These are phyloP conservation scores for Hypomontagnella submonticulosa DNA, from an alignment of 495 filamentous ascomycete genomes.

Conservation along the genomic window DNA sequence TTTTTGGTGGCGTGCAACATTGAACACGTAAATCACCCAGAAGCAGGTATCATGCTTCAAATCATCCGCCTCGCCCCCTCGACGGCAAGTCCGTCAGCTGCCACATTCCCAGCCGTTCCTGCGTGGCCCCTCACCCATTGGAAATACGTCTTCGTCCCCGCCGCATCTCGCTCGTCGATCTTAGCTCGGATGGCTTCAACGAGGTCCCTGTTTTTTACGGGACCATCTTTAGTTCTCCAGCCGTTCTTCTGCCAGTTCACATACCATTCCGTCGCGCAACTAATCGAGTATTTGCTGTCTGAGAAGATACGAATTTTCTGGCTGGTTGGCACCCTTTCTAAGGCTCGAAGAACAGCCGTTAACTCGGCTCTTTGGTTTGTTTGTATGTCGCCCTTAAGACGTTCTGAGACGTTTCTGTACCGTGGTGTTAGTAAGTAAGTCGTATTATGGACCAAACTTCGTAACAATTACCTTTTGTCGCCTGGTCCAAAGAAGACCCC, in stretches of 20 bases:
- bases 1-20: neutral
- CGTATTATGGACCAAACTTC: neutral
- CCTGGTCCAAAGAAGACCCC: constrained; percentile 87
- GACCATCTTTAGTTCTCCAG: constrained; percentile 78
- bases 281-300: constrained; percentile 88
- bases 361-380: constrained; percentile 97
- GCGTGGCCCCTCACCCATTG: constrained; percentile 90
- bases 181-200: constrained; percentile 75
- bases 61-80: constrained; percentile 52
- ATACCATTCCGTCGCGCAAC: constrained; percentile 90
- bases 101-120: constrained; percentile 74
- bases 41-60: constrained; percentile 13
- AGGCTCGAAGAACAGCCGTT: constrained; percentile 83
- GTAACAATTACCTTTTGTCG: constrained; percentile 70
- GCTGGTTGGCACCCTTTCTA: constrained; percentile 73
- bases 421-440: constrained; percentile 28
- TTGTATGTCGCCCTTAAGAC: constrained; percentile 76
- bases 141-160: constrained; percentile 73
- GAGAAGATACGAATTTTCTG: constrained; percentile 70
- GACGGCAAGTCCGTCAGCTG: constrained; percentile 84
- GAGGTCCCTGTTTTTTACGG: constrained; percentile 87
- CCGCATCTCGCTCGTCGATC: constrained; percentile 74
- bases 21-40: constrained; percentile 8
- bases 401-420: constrained; percentile 86
- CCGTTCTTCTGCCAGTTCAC: constrained; percentile 79